Evolutionary conservation across 2,329 filamentous ascomycete genomes (phyloP).

Genomic region (Cryphonectria carpinicola): DNA sequence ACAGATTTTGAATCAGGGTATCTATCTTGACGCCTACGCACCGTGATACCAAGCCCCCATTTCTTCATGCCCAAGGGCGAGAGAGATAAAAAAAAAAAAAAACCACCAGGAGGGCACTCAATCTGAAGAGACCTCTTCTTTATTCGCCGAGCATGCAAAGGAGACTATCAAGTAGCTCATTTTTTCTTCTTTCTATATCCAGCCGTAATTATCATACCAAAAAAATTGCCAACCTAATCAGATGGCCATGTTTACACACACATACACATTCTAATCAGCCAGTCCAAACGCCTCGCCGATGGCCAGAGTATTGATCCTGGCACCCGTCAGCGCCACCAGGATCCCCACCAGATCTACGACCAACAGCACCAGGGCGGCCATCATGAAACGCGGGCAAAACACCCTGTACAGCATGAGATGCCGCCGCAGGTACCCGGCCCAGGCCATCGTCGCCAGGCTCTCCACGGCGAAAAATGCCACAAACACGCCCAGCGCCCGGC

Average conservation of each 20-base stretch:
- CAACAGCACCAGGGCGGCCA: slow-evolving; percentile 71
- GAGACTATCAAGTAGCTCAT: not conserved
- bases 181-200: slow-evolving; percentile 2
- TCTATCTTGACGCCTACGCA: not conserved
- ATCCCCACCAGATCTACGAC: slow-evolving; percentile 78
- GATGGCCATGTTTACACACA: not conserved
- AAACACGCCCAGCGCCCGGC: slow-evolving; percentile 74
- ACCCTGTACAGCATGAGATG: slow-evolving; percentile 97
- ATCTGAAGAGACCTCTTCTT: not conserved
- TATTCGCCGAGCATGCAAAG: not conserved
- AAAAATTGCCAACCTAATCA: not conserved
- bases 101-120: not conserved
- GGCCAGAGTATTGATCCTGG: slow-evolving; percentile 76
- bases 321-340: slow-evolving; percentile 71
- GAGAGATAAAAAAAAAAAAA: not conserved
- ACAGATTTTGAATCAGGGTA: not conserved
- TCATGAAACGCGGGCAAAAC: slow-evolving; percentile 89
- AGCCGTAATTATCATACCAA: not conserved
- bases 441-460: slow-evolving; percentile 83
- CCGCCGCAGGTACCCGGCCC: slow-evolving; percentile 83
- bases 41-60: not conserved
- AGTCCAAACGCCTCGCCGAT: slow-evolving; percentile 90
- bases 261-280: slow-evolving; percentile 48
- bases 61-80: not conserved
- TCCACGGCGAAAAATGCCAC: slow-evolving; percentile 82